Conservation (phyloP, 2,329 filamentous ascomycete genomes). For the Neonectria magnoliae region DNA sequence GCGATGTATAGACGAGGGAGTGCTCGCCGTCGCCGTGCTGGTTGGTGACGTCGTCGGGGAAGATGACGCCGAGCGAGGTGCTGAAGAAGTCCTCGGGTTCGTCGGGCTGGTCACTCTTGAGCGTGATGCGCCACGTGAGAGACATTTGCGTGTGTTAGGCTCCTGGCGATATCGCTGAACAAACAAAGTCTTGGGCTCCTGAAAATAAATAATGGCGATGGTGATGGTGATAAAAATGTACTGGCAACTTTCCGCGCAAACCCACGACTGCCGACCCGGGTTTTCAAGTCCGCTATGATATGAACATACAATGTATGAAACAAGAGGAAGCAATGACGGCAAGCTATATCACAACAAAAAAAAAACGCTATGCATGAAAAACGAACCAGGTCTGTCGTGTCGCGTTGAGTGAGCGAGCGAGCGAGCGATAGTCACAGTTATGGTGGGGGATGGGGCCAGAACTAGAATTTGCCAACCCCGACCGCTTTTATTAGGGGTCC, state of each 20-base stretch:
- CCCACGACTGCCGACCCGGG: background rate
- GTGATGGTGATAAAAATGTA: background rate
- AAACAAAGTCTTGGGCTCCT: background rate
- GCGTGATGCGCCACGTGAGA: constrained; percentile 50
- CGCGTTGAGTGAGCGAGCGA: background rate
- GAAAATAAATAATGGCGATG: background rate
- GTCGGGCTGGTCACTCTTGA: constrained; percentile 31
- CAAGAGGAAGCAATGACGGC: too few relatives aligned
- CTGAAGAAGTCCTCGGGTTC: constrained; percentile 69
- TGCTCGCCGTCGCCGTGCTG: constrained; percentile 72
- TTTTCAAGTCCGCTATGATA: background rate
- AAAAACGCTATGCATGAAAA: background rate
- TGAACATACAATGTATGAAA: background rate
- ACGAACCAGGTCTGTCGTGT: background rate
- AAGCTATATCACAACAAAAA: background rate
- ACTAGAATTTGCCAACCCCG: constrained; percentile 18
- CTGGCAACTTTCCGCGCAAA: background rate
- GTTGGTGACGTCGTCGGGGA: constrained; percentile 73
- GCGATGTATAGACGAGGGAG: constrained; percentile 68
- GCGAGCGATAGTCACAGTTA: background rate
- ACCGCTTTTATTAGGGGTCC: constrained; percentile 15
- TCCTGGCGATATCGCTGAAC: background rate
- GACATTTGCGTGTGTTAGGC: constrained; percentile 50
- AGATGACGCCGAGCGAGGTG: constrained; percentile 69
- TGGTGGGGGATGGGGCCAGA: constrained; percentile 15